phyloP scores from a whole-genome alignment of 73 alveolate species.

The Tetrahymena borealis region DNA sequence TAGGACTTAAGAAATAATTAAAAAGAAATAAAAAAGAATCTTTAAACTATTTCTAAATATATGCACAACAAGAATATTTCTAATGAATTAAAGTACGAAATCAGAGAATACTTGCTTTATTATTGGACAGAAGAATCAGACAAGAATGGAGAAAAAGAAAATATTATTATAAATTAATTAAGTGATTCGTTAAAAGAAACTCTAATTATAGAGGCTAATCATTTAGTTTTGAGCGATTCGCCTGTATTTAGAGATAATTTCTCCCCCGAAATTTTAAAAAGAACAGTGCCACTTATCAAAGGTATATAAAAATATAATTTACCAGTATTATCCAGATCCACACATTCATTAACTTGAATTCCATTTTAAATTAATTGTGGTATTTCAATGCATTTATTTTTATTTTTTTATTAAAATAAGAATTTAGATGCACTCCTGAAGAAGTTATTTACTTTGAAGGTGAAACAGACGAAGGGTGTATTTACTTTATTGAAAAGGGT shows the following conservation, averaged over 20 bases:
- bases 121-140: conserved; percentile 36
- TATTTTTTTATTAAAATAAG: conserved; percentile 12
- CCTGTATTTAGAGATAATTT: conserved; percentile 26
- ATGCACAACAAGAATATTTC: conserved; percentile 34
- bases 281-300: conserved; percentile 4
- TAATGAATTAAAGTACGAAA: conserved; percentile 25
- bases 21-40: conserved; percentile 4
- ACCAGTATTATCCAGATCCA: too few relatives aligned
- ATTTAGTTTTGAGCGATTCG: not conserved
- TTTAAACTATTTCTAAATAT: conserved; percentile 22
- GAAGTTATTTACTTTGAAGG: not conserved
- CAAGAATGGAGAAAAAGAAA: conserved; percentile 23
- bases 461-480: conserved; percentile 16
- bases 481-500: conserved; percentile 32
- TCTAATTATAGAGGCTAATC: conserved; percentile 28
- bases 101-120: conserved; percentile 18
- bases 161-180: not conserved
- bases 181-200: conserved; percentile 19
- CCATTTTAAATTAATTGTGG: too few relatives aligned
- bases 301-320: too few relatives aligned
- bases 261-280: conserved; percentile 28
- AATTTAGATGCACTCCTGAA: not conserved
- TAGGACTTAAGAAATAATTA: not conserved
- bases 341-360: too few relatives aligned
- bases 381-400: conserved; percentile 5